These are phyloP conservation scores for Lactifluus subvellereus DNA, from an alignment of 768 basidiomycete genomes.

Conservation along the genomic window DNA sequence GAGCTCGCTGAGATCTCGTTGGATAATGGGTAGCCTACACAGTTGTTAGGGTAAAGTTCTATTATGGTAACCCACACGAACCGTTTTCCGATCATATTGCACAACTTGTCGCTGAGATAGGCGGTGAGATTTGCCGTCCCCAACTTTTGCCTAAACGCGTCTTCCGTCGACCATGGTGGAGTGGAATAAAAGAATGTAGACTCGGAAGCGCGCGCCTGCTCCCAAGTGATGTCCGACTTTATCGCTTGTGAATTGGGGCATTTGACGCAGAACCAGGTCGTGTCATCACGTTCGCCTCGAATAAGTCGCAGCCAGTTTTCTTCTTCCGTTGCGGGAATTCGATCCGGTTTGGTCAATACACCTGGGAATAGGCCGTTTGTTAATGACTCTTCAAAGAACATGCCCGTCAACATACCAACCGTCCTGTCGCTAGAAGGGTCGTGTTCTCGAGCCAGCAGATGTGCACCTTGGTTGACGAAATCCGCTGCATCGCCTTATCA, in stretches of 20 bases:
- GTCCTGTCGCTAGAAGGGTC: slow-evolving; percentile 64
- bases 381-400: background rate
- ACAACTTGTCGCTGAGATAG: slow-evolving; percentile 53
- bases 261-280: slow-evolving; percentile 49
- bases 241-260: slow-evolving; percentile 45
- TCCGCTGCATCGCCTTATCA: slow-evolving; percentile 46
- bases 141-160: slow-evolving; percentile 45
- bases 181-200: slow-evolving; percentile 48
- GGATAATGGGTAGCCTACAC: slow-evolving; percentile 55
- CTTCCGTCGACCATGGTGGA: slow-evolving; percentile 49
- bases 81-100: slow-evolving; percentile 58
- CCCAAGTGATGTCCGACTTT: slow-evolving; percentile 50
- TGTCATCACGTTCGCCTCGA: slow-evolving; percentile 44
- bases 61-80: slow-evolving; percentile 27
- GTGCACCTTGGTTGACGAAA: slow-evolving; percentile 74
- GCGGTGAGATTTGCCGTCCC: slow-evolving; percentile 53
- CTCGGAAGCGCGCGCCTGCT: slow-evolving; percentile 52
- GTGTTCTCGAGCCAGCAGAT: slow-evolving; percentile 51
- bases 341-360: slow-evolving; percentile 20
- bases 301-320: slow-evolving; percentile 52
- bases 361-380: slow-evolving; percentile 1
- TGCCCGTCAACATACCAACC: slow-evolving; percentile 44
- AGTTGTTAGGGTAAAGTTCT: background rate
- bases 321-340: slow-evolving; percentile 40
- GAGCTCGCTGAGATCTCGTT: slow-evolving; percentile 47